Conservation (phyloP, 345 rosid genomes). For the Gossypium rotundifolium region DNA sequence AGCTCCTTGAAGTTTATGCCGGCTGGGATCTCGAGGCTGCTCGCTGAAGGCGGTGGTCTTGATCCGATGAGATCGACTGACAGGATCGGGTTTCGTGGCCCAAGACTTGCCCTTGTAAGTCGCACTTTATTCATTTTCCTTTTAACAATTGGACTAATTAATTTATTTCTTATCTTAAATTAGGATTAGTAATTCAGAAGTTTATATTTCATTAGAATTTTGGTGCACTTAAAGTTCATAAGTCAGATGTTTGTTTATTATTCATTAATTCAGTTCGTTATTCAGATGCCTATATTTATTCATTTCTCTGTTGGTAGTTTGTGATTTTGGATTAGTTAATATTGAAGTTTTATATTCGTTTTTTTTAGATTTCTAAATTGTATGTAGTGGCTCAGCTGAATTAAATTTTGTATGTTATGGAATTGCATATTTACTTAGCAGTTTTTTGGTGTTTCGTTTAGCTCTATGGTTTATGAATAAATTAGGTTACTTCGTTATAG, state of each 20-base stretch:
- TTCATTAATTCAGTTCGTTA: not conserved
- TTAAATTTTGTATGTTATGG: not conserved
- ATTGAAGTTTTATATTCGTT: not conserved
- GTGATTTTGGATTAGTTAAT: not conserved
- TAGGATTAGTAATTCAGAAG: not conserved
- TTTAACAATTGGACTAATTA: not conserved
- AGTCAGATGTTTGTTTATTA: not conserved
- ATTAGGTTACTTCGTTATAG: not conserved
- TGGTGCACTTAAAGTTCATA: not conserved
- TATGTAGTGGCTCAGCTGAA: not conserved
- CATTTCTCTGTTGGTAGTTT: not conserved
- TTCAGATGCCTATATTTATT: not conserved
- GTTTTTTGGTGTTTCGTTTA: not conserved
- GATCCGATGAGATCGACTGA: conserved; percentile 39
- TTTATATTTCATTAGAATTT: not conserved
- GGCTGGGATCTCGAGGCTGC: conserved; percentile 23
- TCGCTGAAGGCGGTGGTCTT: conserved; percentile 45
- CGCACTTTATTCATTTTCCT: not conserved
- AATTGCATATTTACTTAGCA: not conserved
- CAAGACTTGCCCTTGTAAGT: conserved; percentile 85
- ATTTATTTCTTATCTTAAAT: not conserved
- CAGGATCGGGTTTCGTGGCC: conserved; percentile 76
- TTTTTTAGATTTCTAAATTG: not conserved
- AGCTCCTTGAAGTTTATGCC: conserved; percentile 58
- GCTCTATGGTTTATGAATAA: not conserved